These are phyloP conservation scores for Ascochyta pisi DNA, from an alignment of 2,329 filamentous ascomycete species.

Conservation along the genomic window DNA sequence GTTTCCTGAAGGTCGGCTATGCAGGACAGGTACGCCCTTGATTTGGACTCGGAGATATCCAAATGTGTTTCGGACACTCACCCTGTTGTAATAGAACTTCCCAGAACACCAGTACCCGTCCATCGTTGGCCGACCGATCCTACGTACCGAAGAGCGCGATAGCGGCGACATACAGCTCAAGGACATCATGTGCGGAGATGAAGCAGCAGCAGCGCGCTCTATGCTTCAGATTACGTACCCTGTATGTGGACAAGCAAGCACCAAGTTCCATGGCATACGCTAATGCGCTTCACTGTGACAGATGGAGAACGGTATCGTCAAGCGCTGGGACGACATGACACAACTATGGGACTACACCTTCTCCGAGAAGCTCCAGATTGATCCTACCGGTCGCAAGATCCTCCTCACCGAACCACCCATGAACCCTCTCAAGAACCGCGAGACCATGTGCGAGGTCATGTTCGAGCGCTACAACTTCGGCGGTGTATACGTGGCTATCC, in stretches of 20 bases:
- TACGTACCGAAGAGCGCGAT: constrained; percentile 92
- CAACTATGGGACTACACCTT: constrained; percentile 99
- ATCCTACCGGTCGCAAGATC: constrained; percentile 92
- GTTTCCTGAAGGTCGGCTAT: constrained; percentile 99
- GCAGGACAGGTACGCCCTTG: constrained; percentile 74
- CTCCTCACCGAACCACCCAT: constrained; percentile 96
- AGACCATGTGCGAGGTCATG: constrained; percentile 99
- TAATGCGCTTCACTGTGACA: constrained; percentile 49
- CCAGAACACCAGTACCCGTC: constrained; percentile 98
- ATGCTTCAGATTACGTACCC: constrained; percentile 99
- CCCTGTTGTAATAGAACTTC: constrained; percentile 73
- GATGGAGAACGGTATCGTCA: constrained; percentile 99
- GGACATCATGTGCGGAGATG: constrained; percentile 99
- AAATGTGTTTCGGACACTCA: constrained; percentile 14
- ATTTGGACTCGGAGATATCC: background rate
- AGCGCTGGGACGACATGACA: constrained; percentile 99
- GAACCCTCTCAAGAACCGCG: constrained; percentile 95
- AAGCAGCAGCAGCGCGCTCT: constrained; percentile 91
- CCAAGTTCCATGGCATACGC: constrained; percentile 26
- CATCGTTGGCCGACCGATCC: constrained; percentile 95
- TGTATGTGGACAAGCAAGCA: constrained; percentile 54
- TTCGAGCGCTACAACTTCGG: constrained; percentile 97
- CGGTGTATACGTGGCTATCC: constrained; percentile 96
- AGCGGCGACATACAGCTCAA: constrained; percentile 76
- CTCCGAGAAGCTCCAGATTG: constrained; percentile 93